Percentiles rank a stretch among this genome's conserved stretches.
Evolutionary conservation across 1,284 basidiomycete genomes (phyloP).

Genomic region (Malassezia brasiliensis): DNA sequence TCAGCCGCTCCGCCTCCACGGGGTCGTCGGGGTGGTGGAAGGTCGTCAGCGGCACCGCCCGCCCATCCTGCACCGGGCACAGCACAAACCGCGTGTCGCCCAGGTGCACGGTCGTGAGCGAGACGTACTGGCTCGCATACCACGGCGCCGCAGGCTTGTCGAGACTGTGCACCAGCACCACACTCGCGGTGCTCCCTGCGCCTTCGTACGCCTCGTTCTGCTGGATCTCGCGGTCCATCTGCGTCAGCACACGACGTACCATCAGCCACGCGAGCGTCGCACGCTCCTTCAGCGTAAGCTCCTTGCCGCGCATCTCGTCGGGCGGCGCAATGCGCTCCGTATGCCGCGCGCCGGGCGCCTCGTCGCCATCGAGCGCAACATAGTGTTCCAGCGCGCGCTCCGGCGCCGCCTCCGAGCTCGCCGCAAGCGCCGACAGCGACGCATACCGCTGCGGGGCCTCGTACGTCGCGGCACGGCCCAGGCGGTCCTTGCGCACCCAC

Average conservation of each 20-base stretch:
- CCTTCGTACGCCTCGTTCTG: slow-evolving; percentile 25
- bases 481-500: slow-evolving; percentile 32
- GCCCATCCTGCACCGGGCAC: slow-evolving; percentile 63
- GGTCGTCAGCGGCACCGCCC: slow-evolving; percentile 59
- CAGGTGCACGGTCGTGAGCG: slow-evolving; percentile 72
- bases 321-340: slow-evolving; percentile 28
- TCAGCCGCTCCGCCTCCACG: slow-evolving; percentile 70
- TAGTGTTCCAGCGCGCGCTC: not conserved
- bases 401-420: not conserved
- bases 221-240: slow-evolving; percentile 39
- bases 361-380: not conserved
- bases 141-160: slow-evolving; percentile 56
- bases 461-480: slow-evolving; percentile 11
- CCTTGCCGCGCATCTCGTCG: slow-evolving; percentile 22
- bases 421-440: not conserved
- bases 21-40: slow-evolving; percentile 79
- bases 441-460: not conserved
- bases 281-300: slow-evolving; percentile 38
- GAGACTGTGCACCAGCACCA: slow-evolving; percentile 76
- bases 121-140: slow-evolving; percentile 44
- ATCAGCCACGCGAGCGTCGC: slow-evolving; percentile 43
- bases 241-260: not conserved
- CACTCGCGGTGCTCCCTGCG: slow-evolving; percentile 76
- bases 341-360: not conserved
- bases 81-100: slow-evolving; percentile 74